Evolutionary conservation across 2,329 filamentous ascomycete genomes (phyloP), one percentile per base, ranked within the genome.

Genomic region (Trichocomaceae sp.): DNA sequence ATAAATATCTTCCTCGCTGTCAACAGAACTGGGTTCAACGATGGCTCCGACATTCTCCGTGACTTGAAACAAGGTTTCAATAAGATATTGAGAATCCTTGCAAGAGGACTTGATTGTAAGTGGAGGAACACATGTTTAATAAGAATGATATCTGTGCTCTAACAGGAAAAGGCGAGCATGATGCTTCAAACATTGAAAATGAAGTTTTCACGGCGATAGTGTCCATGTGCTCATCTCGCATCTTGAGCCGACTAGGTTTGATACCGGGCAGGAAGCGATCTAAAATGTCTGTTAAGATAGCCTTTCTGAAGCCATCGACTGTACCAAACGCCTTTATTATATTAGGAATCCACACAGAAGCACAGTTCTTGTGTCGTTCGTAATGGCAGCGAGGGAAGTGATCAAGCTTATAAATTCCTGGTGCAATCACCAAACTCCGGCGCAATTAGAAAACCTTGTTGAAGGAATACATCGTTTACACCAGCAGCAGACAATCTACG

Each of bases 1-100:
- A n/a, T 72, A 15, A 63, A 65, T 6, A 61, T 69, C 13, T 42
- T 72, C 1, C 39, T 72, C 6, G 68, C 69, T 5, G 57, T 72
- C 19, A 72, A 73, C 23, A 68, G 64, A 52, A 37, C 22, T 1
- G 54, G 45, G 0, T 31, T 17, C n/a, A 31, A 44, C 7, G 56
- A 62, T 50, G 63, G 63, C 37, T 48, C 58, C 22, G 41, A 49
- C 13, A 50, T 65, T 2, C 59, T 70, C 33, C 47, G 56, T 17
- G 26, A 51, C 19, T 39, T 47, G 13, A 33, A 51, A 20, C n/a
- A 39, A 7, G 20, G 39, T 6, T 37, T 55, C 42, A 31, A 55
- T 5, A 19, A 23, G 22, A 33, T 55, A 6, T 55, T 55, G n/a
- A n/a, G n/a, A n/a, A n/a, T 46, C 26, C 31, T 50, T 51, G 47